phyloP scores from a whole-genome alignment of 2,329 filamentous ascomycete genomes.

The Lecanicillium sp. region DNA sequence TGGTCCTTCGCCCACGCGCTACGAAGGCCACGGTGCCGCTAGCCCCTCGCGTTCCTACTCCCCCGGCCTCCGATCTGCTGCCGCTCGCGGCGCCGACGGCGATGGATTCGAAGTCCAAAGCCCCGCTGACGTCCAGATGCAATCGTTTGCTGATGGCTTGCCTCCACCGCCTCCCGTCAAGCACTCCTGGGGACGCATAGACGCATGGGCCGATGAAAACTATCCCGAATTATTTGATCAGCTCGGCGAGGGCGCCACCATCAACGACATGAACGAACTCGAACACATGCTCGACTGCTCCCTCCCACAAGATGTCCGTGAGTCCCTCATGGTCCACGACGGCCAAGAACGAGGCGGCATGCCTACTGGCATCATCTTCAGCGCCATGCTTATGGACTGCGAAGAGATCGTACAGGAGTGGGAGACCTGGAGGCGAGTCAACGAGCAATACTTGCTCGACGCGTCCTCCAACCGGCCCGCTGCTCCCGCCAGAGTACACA shows the following conservation, averaged over 20 bases:
- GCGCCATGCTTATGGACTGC: slow-evolving; percentile 92
- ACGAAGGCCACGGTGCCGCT: slow-evolving; percentile 40
- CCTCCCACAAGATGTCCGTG: slow-evolving; percentile 84
- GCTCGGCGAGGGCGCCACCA: slow-evolving; percentile 81
- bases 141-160: slow-evolving; percentile 85
- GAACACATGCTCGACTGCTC: slow-evolving; percentile 95
- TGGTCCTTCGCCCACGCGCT: slow-evolving; percentile 42
- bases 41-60: slow-evolving; percentile 72
- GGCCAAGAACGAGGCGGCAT: slow-evolving; percentile 92
- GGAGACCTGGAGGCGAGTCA: slow-evolving; percentile 92
- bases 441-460: slow-evolving; percentile 74
- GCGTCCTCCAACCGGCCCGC: slow-evolving; percentile 50
- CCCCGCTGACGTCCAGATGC: slow-evolving; percentile 88
- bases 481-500: slow-evolving; percentile 63
- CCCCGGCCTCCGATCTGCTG: slow-evolving; percentile 76
- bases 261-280: slow-evolving; percentile 92
- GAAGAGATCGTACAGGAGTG: slow-evolving; percentile 98
- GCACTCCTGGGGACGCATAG: slow-evolving; percentile 93
- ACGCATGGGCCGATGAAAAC: slow-evolving; percentile 88
- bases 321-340: slow-evolving; percentile 85
- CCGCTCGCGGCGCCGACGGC: slow-evolving; percentile 55
- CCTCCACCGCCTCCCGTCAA: slow-evolving; percentile 80
- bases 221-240: slow-evolving; percentile 94
- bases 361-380: slow-evolving; percentile 88
- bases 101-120: slow-evolving; percentile 64